A percentile compares a stretch with the other conserved stretches of the same genome.
phyloP scores from a whole-genome alignment of 2,329 filamentous ascomycete species.

The Chrysosporium queenslandicum region DNA sequence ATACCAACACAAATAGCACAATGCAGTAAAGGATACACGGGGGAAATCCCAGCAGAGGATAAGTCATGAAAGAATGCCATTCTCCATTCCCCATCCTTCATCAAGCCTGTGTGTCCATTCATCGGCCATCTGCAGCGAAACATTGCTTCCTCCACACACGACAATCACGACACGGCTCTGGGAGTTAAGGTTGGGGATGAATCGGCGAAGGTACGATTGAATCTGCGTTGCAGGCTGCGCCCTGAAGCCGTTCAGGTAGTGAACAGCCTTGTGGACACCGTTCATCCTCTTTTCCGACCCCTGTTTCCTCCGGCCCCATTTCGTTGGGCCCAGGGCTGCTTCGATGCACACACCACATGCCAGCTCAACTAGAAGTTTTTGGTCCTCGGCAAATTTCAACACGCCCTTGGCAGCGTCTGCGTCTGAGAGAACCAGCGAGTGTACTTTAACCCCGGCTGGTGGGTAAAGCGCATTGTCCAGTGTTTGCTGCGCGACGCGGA shows the following conservation, averaged over 20 bases:
- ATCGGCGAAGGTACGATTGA: conserved; percentile 41
- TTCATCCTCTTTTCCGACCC: conserved; percentile 13
- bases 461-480: conserved; percentile 53
- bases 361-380: conserved; percentile 68
- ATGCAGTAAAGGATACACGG: background rate
- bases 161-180: conserved; percentile 69
- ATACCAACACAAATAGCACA: background rate
- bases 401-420: conserved; percentile 71
- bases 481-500: conserved; percentile 56
- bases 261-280: conserved; percentile 6
- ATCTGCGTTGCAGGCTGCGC: background rate
- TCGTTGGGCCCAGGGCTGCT: conserved; percentile 29
- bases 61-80: background rate
- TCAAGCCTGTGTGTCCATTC: conserved; percentile 45
- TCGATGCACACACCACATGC: conserved; percentile 74
- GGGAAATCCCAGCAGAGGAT: background rate
- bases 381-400: conserved; percentile 69
- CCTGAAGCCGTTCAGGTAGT: conserved; percentile 3
- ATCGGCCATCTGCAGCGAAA: conserved; percentile 52
- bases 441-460: conserved; percentile 41
- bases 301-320: conserved; percentile 7
- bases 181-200: conserved; percentile 53
- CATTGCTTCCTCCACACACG: conserved; percentile 69
- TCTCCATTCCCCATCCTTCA: conserved; percentile 27
- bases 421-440: conserved; percentile 57